Conservation (phyloP, 495 filamentous ascomycete species). For the Echria macrotheca region DNA sequence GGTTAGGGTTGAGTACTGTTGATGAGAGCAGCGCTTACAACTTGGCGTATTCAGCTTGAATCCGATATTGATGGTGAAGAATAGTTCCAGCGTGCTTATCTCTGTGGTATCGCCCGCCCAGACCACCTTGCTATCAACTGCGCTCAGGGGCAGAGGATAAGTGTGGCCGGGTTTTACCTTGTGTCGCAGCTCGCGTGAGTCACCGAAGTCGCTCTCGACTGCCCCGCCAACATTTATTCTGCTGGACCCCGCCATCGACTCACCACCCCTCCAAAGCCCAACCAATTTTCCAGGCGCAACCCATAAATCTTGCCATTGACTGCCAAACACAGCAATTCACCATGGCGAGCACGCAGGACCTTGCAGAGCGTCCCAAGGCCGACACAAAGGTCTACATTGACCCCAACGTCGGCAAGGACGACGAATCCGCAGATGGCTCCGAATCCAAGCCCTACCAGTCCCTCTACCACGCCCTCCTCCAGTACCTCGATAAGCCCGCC, state of each 20-base stretch:
- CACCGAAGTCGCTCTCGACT: too few relatives aligned
- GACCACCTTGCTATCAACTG: too few relatives aligned
- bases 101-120: too few relatives aligned
- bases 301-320: slow-evolving; percentile 15
- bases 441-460: slow-evolving; percentile 75
- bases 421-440: slow-evolving; percentile 56
- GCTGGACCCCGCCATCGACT: slow-evolving; percentile 18
- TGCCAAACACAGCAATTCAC: slow-evolving; percentile 11
- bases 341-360: slow-evolving; percentile 35
- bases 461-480: slow-evolving; percentile 68
- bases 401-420: slow-evolving; percentile 70
- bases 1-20: too few relatives aligned
- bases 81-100: too few relatives aligned
- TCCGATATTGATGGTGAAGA: too few relatives aligned
- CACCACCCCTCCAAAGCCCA: slow-evolving; percentile 3
- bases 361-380: slow-evolving; percentile 39
- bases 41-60: too few relatives aligned
- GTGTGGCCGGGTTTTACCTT: too few relatives aligned
- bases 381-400: slow-evolving; percentile 68
- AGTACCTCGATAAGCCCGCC: slow-evolving; percentile 55
- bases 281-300: background rate
- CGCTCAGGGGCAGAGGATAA: too few relatives aligned
- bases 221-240: too few relatives aligned
- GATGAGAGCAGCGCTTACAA: too few relatives aligned
- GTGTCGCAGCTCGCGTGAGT: too few relatives aligned